Evolutionary conservation across 805 yeast species (phyloP).

Genomic region (Tetrapisispora iriomotensis): DNA sequence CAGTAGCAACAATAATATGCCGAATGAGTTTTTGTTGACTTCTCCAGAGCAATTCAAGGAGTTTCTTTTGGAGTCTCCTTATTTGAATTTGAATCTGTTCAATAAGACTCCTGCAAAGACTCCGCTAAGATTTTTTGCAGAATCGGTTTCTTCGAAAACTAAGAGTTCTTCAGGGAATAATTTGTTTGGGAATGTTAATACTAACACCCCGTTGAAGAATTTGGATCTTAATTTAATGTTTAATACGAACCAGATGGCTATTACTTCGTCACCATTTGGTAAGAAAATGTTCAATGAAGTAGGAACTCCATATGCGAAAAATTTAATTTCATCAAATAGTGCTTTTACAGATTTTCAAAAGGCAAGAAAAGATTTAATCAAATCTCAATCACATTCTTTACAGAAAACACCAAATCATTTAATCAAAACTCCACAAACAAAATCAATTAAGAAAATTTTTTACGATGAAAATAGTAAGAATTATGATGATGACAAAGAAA

Average conservation of each 20-base stretch:
- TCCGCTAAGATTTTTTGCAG: slow-evolving; percentile 25
- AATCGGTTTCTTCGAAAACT: slow-evolving; percentile 5
- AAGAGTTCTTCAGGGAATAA: slow-evolving; percentile 4
- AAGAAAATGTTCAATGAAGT: slow-evolving; percentile 24
- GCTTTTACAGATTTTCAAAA: slow-evolving; percentile 28
- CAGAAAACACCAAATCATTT: slow-evolving; percentile 9
- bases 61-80: slow-evolving; percentile 26
- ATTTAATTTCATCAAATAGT: slow-evolving; percentile 20
- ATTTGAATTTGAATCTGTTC: slow-evolving; percentile 22
- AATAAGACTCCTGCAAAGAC: slow-evolving; percentile 30
- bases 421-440: slow-evolving; percentile 1
- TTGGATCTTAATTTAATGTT: slow-evolving; percentile 28
- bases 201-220: slow-evolving; percentile 23
- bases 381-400: slow-evolving; percentile 3
- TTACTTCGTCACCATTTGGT: slow-evolving; percentile 27
- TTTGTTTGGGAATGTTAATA: slow-evolving; percentile 3
- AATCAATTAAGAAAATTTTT: background rate
- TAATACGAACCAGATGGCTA: slow-evolving; percentile 15
- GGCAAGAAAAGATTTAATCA: slow-evolving; percentile 21
- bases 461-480: slow-evolving; percentile 2
- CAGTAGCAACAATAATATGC: slow-evolving; percentile 9
- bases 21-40: slow-evolving; percentile 25
- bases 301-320: slow-evolving; percentile 24
- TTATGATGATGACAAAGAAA: slow-evolving; percentile 5
- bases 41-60: slow-evolving; percentile 30